These are phyloP conservation scores for Kwoniella heveanensis DNA, from an alignment of 768 basidiomycete species.

Conservation along the genomic window DNA sequence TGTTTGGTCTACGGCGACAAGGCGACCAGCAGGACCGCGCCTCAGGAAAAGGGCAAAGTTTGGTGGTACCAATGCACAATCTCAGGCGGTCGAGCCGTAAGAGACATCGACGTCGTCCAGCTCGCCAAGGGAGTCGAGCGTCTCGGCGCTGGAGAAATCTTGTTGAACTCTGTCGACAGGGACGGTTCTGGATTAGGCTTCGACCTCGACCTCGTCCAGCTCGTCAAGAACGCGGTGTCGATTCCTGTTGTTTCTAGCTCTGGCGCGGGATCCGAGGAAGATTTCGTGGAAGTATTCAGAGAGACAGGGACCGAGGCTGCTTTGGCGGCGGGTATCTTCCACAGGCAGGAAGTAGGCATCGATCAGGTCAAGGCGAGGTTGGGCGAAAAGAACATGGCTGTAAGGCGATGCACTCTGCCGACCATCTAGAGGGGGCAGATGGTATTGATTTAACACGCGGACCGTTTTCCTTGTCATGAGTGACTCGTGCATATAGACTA, in stretches of 20 bases:
- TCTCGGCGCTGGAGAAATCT: slow-evolving; percentile 91
- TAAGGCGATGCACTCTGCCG: slow-evolving; percentile 29
- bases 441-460: too few species aligned
- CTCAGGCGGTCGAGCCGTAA: slow-evolving; percentile 81
- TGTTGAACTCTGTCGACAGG: slow-evolving; percentile 93
- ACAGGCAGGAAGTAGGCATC: slow-evolving; percentile 83
- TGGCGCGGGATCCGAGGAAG: slow-evolving; percentile 78
- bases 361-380: slow-evolving; percentile 69
- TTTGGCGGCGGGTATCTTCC: slow-evolving; percentile 95
- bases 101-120: slow-evolving; percentile 83
- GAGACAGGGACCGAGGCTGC: slow-evolving; percentile 83
- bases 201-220: slow-evolving; percentile 75
- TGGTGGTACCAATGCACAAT: slow-evolving; percentile 99
- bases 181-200: slow-evolving; percentile 93
- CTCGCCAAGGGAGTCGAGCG: slow-evolving; percentile 86
- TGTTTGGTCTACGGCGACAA: slow-evolving; percentile 51
- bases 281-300: slow-evolving; percentile 86
- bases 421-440: slow-evolving; percentile 7
- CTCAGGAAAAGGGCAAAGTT: slow-evolving; percentile 68
- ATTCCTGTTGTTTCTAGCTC: slow-evolving; percentile 95
- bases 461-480: too few species aligned
- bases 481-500: too few species aligned
- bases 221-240: slow-evolving; percentile 73
- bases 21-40: slow-evolving; percentile 56
- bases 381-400: slow-evolving; percentile 37